Base-by-base conservation (phyloP, 208 protist species). In the Leishmania guyanensis region DNA sequence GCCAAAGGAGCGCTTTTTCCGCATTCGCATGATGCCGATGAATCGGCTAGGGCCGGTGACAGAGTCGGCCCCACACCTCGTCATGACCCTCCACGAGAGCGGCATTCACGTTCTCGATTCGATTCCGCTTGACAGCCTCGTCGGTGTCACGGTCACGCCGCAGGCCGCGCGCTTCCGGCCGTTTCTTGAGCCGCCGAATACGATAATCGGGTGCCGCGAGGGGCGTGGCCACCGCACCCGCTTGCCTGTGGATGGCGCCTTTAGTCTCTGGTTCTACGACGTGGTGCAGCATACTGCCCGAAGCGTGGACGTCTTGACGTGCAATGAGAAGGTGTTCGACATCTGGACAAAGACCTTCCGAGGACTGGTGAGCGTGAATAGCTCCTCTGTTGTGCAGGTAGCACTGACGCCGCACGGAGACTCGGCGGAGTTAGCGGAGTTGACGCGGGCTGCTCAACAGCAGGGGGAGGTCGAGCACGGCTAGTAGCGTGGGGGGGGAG, bases 321-420 rank as follows among this genome's bases (percentile, higher is more conserved):
- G 90, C 54, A 86, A 94, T 58, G 69, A 84, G 36, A 94, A 84
- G 26, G 92, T 95, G 70, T 92, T 92, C 56, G 90, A 93, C 60
- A 84, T 95, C 5, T 97, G 94, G 94, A 93, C 89, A 48, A 92
- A 88, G 76, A 86, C 91, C 8, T 93, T 94, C 65, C 85, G 87
- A 8, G 94, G 94, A 1, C 60, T 97, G 3, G 82, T 95, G 53
- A 94, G 89, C 76, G 94, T 97, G 66, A 97, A 97, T 86, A 95
- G 91, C 83, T 90, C 88, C 51, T 92, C 91, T 14, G 77, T 94
- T 60, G 92, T 94, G 68, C 90, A 93, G 77, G 85, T 88, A 39
- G 86, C 89, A 16, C 84, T 96, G 66, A 90, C 73, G 17, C 69
- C 77, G 75, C 62, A 75, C 20, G 72, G 58, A 36, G 74, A 82